These are phyloP conservation scores for Alternaria burnsii DNA, from an alignment of 2,329 filamentous ascomycete genomes.

Conservation along the genomic window DNA sequence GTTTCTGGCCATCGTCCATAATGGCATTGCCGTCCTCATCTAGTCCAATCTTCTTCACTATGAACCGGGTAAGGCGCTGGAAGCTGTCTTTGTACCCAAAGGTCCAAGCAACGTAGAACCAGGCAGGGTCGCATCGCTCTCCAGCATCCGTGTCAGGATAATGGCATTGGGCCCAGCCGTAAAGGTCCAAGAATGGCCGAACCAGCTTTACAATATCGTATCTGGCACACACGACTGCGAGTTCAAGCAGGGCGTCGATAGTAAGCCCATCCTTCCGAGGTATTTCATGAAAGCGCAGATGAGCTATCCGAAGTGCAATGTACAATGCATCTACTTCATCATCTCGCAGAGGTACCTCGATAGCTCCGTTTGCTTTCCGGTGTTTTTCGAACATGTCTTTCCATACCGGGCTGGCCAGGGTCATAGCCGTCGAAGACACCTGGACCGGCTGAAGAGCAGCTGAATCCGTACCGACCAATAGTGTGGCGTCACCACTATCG, in stretches of 20 bases:
- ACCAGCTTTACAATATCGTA: constrained; percentile 41
- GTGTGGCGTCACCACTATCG: constrained; percentile 17
- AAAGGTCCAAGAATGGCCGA: constrained; percentile 23
- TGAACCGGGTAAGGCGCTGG: constrained; percentile 9
- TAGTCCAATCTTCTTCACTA: constrained; percentile 13
- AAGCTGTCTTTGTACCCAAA: constrained; percentile 28
- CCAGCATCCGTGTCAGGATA: constrained; percentile 10
- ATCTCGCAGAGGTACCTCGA: constrained; percentile 35
- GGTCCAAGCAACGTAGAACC: constrained; percentile 27
- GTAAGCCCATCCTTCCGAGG: constrained; percentile 19
- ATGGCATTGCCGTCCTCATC: constrained; percentile 5
- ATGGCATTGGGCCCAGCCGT: constrained; percentile 19
- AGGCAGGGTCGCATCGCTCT: constrained; percentile 12
- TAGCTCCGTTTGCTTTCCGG: constrained; percentile 19
- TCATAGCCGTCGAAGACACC: constrained; percentile 22
- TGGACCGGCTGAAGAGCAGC: constrained; percentile 18
- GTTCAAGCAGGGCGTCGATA: constrained; percentile 28
- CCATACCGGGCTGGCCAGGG: constrained; percentile 32
- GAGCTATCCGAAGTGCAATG: constrained; percentile 13
- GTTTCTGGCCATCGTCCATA: constrained; percentile 1
- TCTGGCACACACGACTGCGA: constrained; percentile 43
- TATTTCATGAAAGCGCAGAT: constrained; percentile 16
- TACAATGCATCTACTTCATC: constrained; percentile 16
- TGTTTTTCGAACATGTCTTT: constrained; percentile 26
- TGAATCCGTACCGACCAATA: constrained; percentile 15